These are phyloP conservation scores for Taiozyma sp. DNA, from an alignment of 1,139 yeast species.

Conservation along the genomic window DNA sequence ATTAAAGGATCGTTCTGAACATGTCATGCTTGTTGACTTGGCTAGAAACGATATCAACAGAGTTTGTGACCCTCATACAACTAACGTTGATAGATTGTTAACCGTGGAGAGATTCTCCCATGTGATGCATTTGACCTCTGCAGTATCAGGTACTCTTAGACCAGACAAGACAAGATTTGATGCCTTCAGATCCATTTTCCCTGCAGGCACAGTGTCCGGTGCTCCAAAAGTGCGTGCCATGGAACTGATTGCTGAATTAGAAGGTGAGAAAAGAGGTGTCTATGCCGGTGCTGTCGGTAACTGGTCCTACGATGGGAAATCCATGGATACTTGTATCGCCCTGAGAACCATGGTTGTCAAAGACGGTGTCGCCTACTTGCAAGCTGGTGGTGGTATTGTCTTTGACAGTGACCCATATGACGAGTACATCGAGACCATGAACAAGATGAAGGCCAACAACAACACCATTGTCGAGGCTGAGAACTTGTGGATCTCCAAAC, in stretches of 20 bases:
- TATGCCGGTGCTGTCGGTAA: slow-evolving; percentile 99
- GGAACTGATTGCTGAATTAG: slow-evolving; percentile 89
- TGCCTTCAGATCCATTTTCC: slow-evolving; percentile 95
- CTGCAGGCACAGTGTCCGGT: slow-evolving; percentile 98
- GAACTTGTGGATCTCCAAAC: slow-evolving; percentile 51
- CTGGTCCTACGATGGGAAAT: slow-evolving; percentile 90
- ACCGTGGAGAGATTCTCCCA: slow-evolving; percentile 95
- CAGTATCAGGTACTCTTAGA: slow-evolving; percentile 88
- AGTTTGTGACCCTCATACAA: slow-evolving; percentile 81
- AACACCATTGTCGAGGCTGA: slow-evolving; percentile 89
- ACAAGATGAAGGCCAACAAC: slow-evolving; percentile 93
- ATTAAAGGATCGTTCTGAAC: slow-evolving; percentile 92
- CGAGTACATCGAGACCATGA: slow-evolving; percentile 93
- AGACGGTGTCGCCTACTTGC: slow-evolving; percentile 85
- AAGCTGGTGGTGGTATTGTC: slow-evolving; percentile 99
- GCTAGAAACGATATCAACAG: slow-evolving; percentile 95
- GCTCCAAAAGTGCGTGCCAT: slow-evolving; percentile 97
- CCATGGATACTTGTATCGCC: slow-evolving; percentile 98
- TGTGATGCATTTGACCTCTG: slow-evolving; percentile 93
- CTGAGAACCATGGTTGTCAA: slow-evolving; percentile 94
- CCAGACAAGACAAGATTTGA: slow-evolving; percentile 84
- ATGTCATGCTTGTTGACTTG: slow-evolving; percentile 94
- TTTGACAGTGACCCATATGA: slow-evolving; percentile 92
- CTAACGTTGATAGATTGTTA: slow-evolving; percentile 80
- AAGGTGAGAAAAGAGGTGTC: slow-evolving; percentile 88